Evolutionary conservation across 2,329 filamentous ascomycete genomes (phyloP).

Genomic region (Apiospora marii): DNA sequence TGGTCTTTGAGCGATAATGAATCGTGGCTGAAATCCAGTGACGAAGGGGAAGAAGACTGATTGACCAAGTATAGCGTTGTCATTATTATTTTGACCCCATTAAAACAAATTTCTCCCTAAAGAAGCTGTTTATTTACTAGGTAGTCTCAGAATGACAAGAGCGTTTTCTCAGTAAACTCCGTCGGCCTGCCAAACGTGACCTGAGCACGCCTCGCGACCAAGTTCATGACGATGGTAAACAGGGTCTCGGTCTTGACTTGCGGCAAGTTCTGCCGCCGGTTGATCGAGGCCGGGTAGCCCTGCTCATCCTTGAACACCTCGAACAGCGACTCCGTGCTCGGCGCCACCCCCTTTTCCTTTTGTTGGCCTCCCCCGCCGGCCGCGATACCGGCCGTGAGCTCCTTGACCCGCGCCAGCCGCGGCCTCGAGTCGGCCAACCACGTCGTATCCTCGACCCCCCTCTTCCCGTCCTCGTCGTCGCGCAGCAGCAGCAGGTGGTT

Average conservation of each 20-base stretch:
- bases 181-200: slow-evolving; percentile 44
- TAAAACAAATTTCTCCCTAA: no score
- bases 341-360: slow-evolving; percentile 25
- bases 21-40: neutral
- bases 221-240: slow-evolving; percentile 45
- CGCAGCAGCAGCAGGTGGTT: slow-evolving; percentile 49
- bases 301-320: slow-evolving; percentile 40
- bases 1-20: neutral
- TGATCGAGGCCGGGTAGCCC: slow-evolving; percentile 40
- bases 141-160: neutral
- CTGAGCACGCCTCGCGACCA: slow-evolving; percentile 35
- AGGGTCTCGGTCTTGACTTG: slow-evolving; percentile 38
- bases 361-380: neutral
- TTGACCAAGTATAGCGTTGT: neutral
- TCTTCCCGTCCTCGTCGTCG: slow-evolving; percentile 29
- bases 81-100: no score
- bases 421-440: slow-evolving; percentile 42
- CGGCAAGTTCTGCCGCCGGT: slow-evolving; percentile 36
- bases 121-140: no score
- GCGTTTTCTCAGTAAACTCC: slow-evolving; percentile 27
- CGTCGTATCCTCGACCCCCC: slow-evolving; percentile 39
- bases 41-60: neutral
- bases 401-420: slow-evolving; percentile 37
- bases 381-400: slow-evolving; percentile 33
- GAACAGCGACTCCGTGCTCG: slow-evolving; percentile 31